These are phyloP conservation scores for Rhododendron kiyosumense DNA, from an alignment of 148 eudicot genomes.

Conservation along the genomic window DNA sequence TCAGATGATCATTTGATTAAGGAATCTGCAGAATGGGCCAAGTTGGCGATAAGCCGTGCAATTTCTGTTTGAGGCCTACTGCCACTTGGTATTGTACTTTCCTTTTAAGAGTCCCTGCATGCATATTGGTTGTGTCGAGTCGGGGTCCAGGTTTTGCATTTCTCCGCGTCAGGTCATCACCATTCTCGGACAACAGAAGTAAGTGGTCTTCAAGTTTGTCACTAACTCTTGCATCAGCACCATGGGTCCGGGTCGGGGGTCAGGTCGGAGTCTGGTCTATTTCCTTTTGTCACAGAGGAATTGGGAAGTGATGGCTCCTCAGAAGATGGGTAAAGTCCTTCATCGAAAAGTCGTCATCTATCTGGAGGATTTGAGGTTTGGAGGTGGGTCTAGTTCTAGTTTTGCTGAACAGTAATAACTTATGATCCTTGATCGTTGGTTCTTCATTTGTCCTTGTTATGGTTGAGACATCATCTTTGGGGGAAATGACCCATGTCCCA, in stretches of 20 bases:
- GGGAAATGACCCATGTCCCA: slow-evolving; percentile 11
- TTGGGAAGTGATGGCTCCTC: slow-evolving; percentile 9
- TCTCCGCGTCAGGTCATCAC: slow-evolving; percentile 56
- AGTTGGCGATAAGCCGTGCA: slow-evolving; percentile 71
- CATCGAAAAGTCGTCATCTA: neutral
- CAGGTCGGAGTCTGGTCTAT: slow-evolving; percentile 23
- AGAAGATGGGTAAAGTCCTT: slow-evolving; percentile 8
- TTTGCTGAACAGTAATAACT: slow-evolving; percentile 2
- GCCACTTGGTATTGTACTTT: slow-evolving; percentile 41
- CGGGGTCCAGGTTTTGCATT: slow-evolving; percentile 52
- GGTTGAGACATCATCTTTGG: neutral
- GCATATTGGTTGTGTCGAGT: slow-evolving; percentile 67
- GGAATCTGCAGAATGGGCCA: slow-evolving; percentile 98
- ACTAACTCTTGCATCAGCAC: slow-evolving; percentile 50
- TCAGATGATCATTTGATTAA: slow-evolving; percentile 82
- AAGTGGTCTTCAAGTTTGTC: slow-evolving; percentile 50
- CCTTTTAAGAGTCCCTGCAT: slow-evolving; percentile 65
- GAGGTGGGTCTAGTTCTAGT: neutral
- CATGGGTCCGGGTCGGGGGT: slow-evolving; percentile 26
- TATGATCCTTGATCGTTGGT: slow-evolving; percentile 1
- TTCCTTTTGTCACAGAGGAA: slow-evolving; percentile 15
- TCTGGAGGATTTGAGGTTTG: neutral
- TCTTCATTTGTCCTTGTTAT: slow-evolving; percentile 1
- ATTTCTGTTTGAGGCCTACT: slow-evolving; percentile 60
- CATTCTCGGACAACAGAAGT: slow-evolving; percentile 60